phyloP scores from a whole-genome alignment of 2,329 filamentous ascomycete genomes.

The Xylariaceae sp. region DNA sequence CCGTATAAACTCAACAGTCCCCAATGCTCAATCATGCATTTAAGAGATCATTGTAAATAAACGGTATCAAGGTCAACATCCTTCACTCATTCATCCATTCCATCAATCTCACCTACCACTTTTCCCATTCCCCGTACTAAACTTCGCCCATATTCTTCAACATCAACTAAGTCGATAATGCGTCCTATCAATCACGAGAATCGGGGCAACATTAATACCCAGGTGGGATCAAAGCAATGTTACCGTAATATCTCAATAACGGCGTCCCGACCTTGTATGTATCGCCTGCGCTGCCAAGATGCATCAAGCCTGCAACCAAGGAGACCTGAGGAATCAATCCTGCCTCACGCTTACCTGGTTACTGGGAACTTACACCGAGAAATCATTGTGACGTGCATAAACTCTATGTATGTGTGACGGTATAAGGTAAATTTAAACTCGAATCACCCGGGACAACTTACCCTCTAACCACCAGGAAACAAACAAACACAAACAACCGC shows the following conservation, averaged over 20 bases:
- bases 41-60: no score
- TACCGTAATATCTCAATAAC: background rate
- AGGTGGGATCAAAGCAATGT: background rate
- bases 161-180: background rate
- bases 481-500: no score
- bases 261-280: conserved; percentile 10
- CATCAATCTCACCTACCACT: no score
- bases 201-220: background rate
- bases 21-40: no score
- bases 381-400: background rate
- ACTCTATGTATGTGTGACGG: no score
- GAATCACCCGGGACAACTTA: no score
- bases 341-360: background rate
- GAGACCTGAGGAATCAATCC: background rate
- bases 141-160: background rate
- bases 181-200: background rate
- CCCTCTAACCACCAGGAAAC: no score
- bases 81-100: no score
- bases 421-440: no score
- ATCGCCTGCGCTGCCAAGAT: conserved; percentile 18
- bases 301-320: background rate
- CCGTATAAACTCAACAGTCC: no score
- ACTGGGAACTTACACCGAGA: background rate
- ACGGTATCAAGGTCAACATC: no score
- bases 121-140: no score